A percentile compares a stretch with the other conserved stretches of the same genome.
Conservation (phyloP, 371 early-diverging fungal species). For the Mucor piriformis region DNA sequence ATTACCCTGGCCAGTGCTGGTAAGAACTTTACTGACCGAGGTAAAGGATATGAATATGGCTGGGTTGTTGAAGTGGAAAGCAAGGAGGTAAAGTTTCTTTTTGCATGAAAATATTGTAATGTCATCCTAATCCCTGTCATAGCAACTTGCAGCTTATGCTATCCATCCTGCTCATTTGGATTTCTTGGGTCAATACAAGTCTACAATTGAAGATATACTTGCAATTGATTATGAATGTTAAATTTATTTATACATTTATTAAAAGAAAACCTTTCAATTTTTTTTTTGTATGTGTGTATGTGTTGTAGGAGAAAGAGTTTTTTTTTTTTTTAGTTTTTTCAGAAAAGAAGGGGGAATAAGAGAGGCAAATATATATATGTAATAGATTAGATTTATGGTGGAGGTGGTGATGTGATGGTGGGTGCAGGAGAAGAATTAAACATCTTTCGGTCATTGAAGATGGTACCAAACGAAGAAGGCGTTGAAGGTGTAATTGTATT, state of each 20-base stretch:
- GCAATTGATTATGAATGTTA: constrained; percentile 48
- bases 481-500: constrained; percentile 33
- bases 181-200: constrained; percentile 37
- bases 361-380: neutral
- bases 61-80: constrained; percentile 51
- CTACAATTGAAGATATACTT: constrained; percentile 42
- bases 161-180: constrained; percentile 37
- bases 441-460: constrained; percentile 56
- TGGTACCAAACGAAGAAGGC: constrained; percentile 39
- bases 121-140: too few species aligned
- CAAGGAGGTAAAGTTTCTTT: constrained; percentile 37
- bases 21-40: constrained; percentile 51
- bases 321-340: neutral
- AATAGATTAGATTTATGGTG: constrained; percentile 5
- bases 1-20: constrained; percentile 41
- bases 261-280: constrained; percentile 1
- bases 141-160: constrained; percentile 42
- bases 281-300: neutral
- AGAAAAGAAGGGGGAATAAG: neutral
- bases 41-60: constrained; percentile 49
- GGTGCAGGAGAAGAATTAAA: constrained; percentile 39
- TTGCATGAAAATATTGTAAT: too few species aligned
- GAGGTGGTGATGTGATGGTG: constrained; percentile 3
- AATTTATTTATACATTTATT: constrained; percentile 4
- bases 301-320: neutral